Evolutionary conservation across 1,284 basidiomycete genomes (phyloP), one percentile per base, ranked within the genome.

Genomic region (Ceratobasidium sp.): DNA sequence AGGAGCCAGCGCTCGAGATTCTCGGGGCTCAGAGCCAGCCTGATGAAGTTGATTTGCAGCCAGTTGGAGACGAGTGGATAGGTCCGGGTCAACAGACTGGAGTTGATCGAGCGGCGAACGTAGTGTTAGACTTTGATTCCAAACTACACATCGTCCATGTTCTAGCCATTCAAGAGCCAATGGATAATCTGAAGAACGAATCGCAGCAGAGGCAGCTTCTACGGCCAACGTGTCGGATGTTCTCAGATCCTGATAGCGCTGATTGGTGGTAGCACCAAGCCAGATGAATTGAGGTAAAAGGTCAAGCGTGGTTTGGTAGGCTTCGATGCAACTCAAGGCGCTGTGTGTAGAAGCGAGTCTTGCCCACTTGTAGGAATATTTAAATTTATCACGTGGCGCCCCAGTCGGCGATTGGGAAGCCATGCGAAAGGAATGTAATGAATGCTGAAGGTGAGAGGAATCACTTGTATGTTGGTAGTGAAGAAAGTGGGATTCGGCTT

Each of bases 101-200:
- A 71, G 44, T 3, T 60, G 46, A 3, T 56, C 58, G 23, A 70
- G 30, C 16, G 56, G 47, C 14, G 69, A 56, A 3, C 71, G 69
- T n/a, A 70, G 60, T 29, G 62, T 41, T 5, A 59, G 25, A 3
- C 64, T 59, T 23, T 70, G 56, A 7, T 49, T 41, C 69, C 66
- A 72, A 11, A 72, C 41, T 14, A 72, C 46, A 5, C 47, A 56
- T 9, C 71, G 41, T 6, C 70, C 71, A 13, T 71, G 25, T n/a
- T 72, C 70, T 2, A 72, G 59, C 57, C 64, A 58, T 30, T 72
- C 66, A 4, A 72, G 19, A 11, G 71, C 71, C 1, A 23, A 8
- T 13, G 69, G 47, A 23, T 50, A 64, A 27, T 36, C 19, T 16
- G 46, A 25, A 57, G 36, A 19, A 1, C 30, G 29, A 9, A 72